phyloP scores from a whole-genome alignment of 1,139 yeast species.

The Geotrichum reessii region DNA sequence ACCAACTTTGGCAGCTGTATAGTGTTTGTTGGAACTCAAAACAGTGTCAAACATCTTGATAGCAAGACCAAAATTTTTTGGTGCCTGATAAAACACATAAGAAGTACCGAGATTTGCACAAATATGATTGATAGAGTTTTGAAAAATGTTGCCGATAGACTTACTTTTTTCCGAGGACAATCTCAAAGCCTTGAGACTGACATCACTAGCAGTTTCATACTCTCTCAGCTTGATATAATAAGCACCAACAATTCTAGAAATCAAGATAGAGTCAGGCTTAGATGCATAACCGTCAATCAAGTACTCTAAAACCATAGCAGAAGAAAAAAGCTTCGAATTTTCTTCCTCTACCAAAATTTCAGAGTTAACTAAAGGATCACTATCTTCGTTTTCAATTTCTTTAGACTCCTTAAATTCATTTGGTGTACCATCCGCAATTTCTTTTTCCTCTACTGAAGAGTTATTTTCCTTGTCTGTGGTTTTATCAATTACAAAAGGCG shows the following conservation, averaged over 20 bases:
- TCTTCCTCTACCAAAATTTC: constrained; percentile 27
- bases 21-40: constrained; percentile 46
- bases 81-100: constrained; percentile 82
- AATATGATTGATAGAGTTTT: constrained; percentile 53
- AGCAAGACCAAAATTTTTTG: constrained; percentile 77
- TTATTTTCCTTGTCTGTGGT: constrained; percentile 12
- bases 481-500: constrained; percentile 43
- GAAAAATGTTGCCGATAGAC: constrained; percentile 45
- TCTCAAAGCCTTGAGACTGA: constrained; percentile 57
- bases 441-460: constrained; percentile 18
- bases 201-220: constrained; percentile 56
- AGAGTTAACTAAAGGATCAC: constrained; percentile 23
- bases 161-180: constrained; percentile 44
- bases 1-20: constrained; percentile 67
- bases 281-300: constrained; percentile 51
- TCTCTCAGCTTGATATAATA: constrained; percentile 58
- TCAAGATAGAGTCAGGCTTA: constrained; percentile 49
- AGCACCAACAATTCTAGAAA: constrained; percentile 58
- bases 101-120: constrained; percentile 66
- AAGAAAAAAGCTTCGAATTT: constrained; percentile 32
- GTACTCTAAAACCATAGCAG: constrained; percentile 51
- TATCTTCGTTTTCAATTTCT: constrained; percentile 23
- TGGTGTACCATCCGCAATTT: constrained; percentile 19
- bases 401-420: constrained; percentile 25
- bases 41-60: constrained; percentile 63